phyloP scores from a whole-genome alignment of 106 monocot genomes.

The Dactylorhiza incarnata region DNA sequence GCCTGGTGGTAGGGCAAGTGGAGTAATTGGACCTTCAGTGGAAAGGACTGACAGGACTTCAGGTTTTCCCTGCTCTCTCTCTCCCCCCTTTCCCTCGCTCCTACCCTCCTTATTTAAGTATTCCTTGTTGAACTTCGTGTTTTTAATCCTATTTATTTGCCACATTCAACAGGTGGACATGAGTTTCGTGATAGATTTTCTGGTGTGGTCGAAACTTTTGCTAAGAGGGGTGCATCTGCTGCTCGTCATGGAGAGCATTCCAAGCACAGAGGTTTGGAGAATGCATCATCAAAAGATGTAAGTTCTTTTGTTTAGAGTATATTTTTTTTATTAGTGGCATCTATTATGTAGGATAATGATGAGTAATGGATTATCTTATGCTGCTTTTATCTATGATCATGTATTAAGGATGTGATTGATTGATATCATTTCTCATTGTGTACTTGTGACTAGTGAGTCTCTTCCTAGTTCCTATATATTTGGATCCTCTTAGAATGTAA shows the following conservation, averaged over 20 bases:
- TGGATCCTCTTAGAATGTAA: not conserved
- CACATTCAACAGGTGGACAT: slow-evolving; percentile 39
- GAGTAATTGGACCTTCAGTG: not conserved
- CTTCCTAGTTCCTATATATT: not conserved
- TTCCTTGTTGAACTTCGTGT: not conserved
- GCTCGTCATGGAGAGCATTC: slow-evolving; percentile 40
- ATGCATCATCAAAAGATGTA: slow-evolving; percentile 45
- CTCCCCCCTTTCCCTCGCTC: too few species aligned
- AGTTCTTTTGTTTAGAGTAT: slow-evolving; percentile 11
- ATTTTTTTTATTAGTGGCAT: not conserved
- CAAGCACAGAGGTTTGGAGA: slow-evolving; percentile 34
- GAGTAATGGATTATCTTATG: not conserved
- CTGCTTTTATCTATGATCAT: not conserved
- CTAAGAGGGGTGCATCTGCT: slow-evolving; percentile 44
- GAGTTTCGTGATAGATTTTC: slow-evolving; percentile 64
- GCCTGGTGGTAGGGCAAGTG: not conserved
- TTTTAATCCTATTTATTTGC: slow-evolving; percentile 6
- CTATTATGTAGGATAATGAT: not conserved
- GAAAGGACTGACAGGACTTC: not conserved
- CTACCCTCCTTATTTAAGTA: not conserved
- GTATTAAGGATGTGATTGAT: not conserved
- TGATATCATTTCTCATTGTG: not conserved
- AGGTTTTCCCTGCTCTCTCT: not conserved
- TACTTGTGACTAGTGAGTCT: not conserved
- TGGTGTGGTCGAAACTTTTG: slow-evolving; percentile 69